phyloP scores from a whole-genome alignment of 2,329 filamentous ascomycete genomes.

The Paraphoma sp. region DNA sequence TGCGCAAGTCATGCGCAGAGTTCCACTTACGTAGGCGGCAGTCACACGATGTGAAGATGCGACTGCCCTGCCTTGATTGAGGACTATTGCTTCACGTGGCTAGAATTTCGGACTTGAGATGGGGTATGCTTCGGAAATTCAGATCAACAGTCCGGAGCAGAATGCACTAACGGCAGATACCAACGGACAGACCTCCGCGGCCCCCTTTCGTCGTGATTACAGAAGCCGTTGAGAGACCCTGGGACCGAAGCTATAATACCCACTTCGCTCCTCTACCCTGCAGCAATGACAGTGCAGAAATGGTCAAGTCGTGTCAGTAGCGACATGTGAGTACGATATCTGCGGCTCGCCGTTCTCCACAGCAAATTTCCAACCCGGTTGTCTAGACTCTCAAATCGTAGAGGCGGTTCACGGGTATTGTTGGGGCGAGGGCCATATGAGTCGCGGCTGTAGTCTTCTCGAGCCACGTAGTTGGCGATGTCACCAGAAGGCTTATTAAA shows the following conservation, averaged over 20 bases:
- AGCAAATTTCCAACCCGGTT: neutral
- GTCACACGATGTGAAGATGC: neutral
- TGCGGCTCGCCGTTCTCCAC: neutral
- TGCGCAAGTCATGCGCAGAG: neutral
- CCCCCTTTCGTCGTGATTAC: neutral
- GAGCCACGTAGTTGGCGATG: too few relatives aligned
- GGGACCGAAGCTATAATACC: constrained; percentile 4
- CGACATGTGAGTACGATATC: neutral
- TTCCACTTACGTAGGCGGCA: neutral
- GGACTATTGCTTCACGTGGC: neutral
- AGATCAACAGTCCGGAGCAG: neutral
- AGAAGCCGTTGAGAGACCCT: neutral
- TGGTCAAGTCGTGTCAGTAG: neutral
- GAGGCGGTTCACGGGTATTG: neutral
- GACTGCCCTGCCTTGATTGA: neutral
- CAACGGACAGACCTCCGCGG: neutral
- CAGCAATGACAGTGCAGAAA: neutral
- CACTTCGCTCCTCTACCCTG: constrained; percentile 2
- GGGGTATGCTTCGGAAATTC: neutral
- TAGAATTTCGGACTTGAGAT: neutral
- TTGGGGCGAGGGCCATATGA: neutral
- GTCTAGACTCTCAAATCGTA: neutral
- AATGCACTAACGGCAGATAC: neutral
- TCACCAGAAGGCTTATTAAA: too few relatives aligned
- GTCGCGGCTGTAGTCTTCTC: neutral